A percentile compares a stretch with the other conserved stretches of the same genome.
Evolutionary conservation across 345 rosid species (phyloP).

Genomic region (Rhodomyrtus tomentosa): DNA sequence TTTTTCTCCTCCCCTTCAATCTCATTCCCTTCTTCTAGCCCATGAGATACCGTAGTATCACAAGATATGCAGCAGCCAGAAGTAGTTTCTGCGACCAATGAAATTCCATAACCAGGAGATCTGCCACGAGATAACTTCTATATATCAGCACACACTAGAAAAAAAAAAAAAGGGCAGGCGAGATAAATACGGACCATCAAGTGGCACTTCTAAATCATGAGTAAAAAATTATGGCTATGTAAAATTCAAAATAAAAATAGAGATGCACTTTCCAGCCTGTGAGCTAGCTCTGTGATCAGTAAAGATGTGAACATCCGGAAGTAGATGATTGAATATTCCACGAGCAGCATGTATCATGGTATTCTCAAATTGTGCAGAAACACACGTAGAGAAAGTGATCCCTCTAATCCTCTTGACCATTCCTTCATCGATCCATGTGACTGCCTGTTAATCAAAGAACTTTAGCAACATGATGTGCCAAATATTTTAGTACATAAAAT

Average conservation of each 20-base stretch:
- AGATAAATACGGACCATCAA: not conserved
- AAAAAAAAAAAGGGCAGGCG: not conserved
- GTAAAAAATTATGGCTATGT: not conserved
- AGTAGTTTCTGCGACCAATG: conserved; percentile 86
- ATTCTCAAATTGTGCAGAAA: conserved; percentile 59
- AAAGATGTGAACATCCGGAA: conserved; percentile 82
- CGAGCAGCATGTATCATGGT: conserved; percentile 77
- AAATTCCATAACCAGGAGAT: conserved; percentile 88
- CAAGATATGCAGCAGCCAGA: conserved; percentile 75
- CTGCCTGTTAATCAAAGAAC: conserved; percentile 36
- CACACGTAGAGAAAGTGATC: conserved; percentile 63
- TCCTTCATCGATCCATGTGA: conserved; percentile 76
- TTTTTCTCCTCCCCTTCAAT: conserved; percentile 50
- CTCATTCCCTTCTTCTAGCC: conserved; percentile 27
- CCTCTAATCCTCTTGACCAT: conserved; percentile 94
- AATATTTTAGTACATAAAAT: not conserved
- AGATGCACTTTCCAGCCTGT: conserved; percentile 84
- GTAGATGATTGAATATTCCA: conserved; percentile 74
- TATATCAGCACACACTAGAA: not conserved
- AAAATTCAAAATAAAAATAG: not conserved
- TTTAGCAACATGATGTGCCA: conserved; percentile 1
- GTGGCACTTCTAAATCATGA: not conserved
- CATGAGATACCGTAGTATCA: conserved; percentile 56
- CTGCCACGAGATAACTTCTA: conserved; percentile 24
- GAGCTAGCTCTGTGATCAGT: conserved; percentile 57